These are phyloP conservation scores for Coemansia sp. DNA, from an alignment of 192 early-diverging fungal genomes.

Conservation along the genomic window DNA sequence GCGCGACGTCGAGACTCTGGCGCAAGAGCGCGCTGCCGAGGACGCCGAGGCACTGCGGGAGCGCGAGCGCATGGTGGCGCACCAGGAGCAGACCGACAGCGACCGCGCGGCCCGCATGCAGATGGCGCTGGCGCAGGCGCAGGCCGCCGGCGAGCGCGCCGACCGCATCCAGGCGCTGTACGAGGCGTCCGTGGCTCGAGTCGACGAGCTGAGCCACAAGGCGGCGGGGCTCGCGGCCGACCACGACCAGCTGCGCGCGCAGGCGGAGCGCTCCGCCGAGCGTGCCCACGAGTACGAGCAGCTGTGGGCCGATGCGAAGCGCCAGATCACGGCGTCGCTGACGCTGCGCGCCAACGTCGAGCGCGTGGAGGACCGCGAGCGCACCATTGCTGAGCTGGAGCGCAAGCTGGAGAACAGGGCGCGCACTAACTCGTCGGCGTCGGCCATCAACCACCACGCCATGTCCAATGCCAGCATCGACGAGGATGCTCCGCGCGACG, in stretches of 20 bases:
- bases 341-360: conserved; percentile 31
- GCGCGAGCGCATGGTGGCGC: conserved; percentile 4
- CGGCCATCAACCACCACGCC: neutral
- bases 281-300: conserved; percentile 39
- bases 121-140: conserved; percentile 23
- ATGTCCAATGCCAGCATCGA: conserved; percentile 25
- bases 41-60: neutral
- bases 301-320: conserved; percentile 40
- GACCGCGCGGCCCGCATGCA: conserved; percentile 35
- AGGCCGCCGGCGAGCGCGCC: conserved; percentile 38
- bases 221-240: conserved; percentile 17
- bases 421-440: conserved; percentile 11
- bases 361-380: conserved; percentile 44
- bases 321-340: conserved; percentile 34
- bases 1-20: conserved; percentile 36
- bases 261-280: conserved; percentile 21
- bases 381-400: conserved; percentile 40
- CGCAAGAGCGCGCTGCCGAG: conserved; percentile 17
- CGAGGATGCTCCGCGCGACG: conserved; percentile 14
- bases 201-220: conserved; percentile 19
- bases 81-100: neutral
- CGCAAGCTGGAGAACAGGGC: conserved; percentile 35
- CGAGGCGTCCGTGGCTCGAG: conserved; percentile 25
- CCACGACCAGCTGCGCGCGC: conserved; percentile 22
- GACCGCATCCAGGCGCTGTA: conserved; percentile 44